Conservation (phyloP, 768 basidiomycete genomes). For the Candolleomyces efflorescens region DNA sequence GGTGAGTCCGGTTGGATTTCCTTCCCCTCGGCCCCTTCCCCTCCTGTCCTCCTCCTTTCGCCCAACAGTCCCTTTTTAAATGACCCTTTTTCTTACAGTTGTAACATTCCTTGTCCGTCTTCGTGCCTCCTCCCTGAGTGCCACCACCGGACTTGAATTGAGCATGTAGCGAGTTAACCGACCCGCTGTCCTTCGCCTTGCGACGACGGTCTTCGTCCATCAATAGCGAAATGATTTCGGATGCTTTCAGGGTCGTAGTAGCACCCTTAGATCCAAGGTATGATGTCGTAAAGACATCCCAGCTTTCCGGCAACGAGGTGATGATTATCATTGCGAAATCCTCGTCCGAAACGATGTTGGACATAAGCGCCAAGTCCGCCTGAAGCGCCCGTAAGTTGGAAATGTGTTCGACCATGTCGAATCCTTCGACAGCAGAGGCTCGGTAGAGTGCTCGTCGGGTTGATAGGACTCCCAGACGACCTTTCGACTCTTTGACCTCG, state of each 20-base stretch:
- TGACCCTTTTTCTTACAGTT: slow-evolving; percentile 31
- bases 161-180: no score
- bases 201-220: background rate
- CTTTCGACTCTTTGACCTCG: slow-evolving; percentile 17
- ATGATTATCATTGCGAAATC: slow-evolving; percentile 19
- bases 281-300: slow-evolving; percentile 18
- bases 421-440: slow-evolving; percentile 10
- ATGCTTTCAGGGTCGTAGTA: slow-evolving; percentile 1
- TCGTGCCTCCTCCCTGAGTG: background rate
- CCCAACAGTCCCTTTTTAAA: slow-evolving; percentile 28
- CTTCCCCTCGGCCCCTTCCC: slow-evolving; percentile 24
- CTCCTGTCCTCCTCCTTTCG: slow-evolving; percentile 32
- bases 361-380: slow-evolving; percentile 16
- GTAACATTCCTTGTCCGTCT: slow-evolving; percentile 14
- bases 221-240: slow-evolving; percentile 14
- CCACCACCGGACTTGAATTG: background rate
- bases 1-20: background rate
- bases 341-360: slow-evolving; percentile 14
- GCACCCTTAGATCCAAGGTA: slow-evolving; percentile 14
- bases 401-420: slow-evolving; percentile 18
- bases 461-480: slow-evolving; percentile 16
- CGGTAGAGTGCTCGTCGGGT: slow-evolving; percentile 14
- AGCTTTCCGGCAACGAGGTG: slow-evolving; percentile 18
- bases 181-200: no score
- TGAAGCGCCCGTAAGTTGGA: slow-evolving; percentile 13